Base-by-base conservation (phyloP, 1,284 basidiomycete genomes). In the Hypsizygus ulmarius region DNA sequence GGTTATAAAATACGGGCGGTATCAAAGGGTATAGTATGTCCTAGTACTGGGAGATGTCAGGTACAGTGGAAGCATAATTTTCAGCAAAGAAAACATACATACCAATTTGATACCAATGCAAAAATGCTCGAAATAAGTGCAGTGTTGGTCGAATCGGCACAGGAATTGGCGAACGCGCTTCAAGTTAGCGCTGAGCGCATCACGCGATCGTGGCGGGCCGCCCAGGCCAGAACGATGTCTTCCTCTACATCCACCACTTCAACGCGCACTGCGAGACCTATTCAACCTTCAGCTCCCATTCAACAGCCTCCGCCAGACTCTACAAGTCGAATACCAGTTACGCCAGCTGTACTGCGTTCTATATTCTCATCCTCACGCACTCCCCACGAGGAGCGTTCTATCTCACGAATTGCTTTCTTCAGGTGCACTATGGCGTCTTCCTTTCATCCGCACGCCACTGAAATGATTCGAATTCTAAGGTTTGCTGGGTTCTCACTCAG, bases 331-430 rank as follows among this genome's bases (percentile, higher is more conserved):
- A 85, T 90, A 43, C 87, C 88, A 50, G 85, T 90, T 18, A 90
- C 88, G 0, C 88, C 88, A 9, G 84, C 85, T 2, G 82, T 87
- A 1, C 66, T 91, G 48, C 76, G 88, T 32, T 83, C 84, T 43
- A 91, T 91, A 54, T 91, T 91, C 62, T 81, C 89, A 19, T 90
- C 87, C 8, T 90, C 88, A 19, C 77, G 88, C 9, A 83, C 85
- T 0, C 79, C 84, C 2, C 70, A 82, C 45, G 88, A 91, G 63
- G 88, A 91, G 64, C 79, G 89, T 29, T 82, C 85, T 0, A 80
- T 91, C 42, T 91, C 88, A 32, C 78, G 87, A 11, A 75, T 88
- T 39, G 88, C 89, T 37, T 91, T 91, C 72, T 91, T 91, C 65
- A 78, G 89, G 88, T 86, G 27, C 52, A 36, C 3, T 25, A 37